Conservation (phyloP, 2,329 filamentous ascomycete genomes). For the Penicillium sp. region DNA sequence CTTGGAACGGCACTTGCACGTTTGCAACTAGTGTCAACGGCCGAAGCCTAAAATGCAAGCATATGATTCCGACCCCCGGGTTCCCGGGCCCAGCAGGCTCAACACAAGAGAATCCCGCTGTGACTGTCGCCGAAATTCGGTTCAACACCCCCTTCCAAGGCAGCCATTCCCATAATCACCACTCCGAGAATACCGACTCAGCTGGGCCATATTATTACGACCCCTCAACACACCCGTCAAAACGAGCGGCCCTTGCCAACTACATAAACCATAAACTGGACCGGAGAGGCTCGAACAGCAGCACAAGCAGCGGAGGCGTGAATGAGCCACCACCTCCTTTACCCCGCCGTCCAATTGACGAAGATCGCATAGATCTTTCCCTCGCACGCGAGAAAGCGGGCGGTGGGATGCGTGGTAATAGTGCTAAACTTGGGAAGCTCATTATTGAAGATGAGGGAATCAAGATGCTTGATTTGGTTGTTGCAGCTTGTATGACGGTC, state of each 20-base stretch:
- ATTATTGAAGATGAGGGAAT: conserved; percentile 87
- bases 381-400: conserved; percentile 84
- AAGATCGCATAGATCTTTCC: conserved; percentile 68
- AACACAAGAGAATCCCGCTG: conserved; percentile 40
- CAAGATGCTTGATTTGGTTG: conserved; percentile 93
- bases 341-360: conserved; percentile 29
- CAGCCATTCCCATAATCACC: conserved; percentile 36
- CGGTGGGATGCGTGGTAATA: conserved; percentile 81
- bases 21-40: conserved; percentile 81
- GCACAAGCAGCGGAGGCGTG: conserved; percentile 31
- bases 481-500: conserved; percentile 87
- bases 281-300: conserved; percentile 39
- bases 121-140: conserved; percentile 77
- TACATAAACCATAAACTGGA: conserved; percentile 38
- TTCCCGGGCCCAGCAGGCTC: conserved; percentile 23
- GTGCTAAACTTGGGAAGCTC: conserved; percentile 91
- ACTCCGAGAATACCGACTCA: conserved; percentile 14
- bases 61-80: conserved; percentile 59
- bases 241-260: conserved; percentile 37
- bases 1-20: conserved; percentile 86
- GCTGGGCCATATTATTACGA: conserved; percentile 7
- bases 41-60: conserved; percentile 74
- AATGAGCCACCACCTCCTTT: conserved; percentile 3
- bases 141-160: conserved; percentile 78
- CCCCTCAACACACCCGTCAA: conserved; percentile 24